Evolutionary conservation across 305 asterid species (phyloP), one percentile per base, ranked within the genome.

Genomic region (Lippia alba): DNA sequence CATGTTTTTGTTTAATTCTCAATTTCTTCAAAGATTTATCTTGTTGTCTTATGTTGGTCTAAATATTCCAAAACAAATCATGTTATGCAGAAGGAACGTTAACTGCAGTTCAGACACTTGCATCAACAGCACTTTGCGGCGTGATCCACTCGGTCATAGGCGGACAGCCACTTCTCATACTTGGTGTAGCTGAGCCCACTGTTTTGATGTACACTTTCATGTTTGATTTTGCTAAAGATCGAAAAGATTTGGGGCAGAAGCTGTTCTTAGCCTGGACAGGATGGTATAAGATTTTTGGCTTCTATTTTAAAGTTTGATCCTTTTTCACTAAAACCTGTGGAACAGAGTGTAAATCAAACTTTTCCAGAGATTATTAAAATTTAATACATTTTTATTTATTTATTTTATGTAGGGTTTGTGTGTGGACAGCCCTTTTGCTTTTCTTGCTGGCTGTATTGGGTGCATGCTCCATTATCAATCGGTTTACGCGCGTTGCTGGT

Each of bases 111-210:
- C 98, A 94, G 78, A 91, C 99, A 67, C 96, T 94, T 68, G 97
- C 87, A 67, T 94, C 99, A 40, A 94, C 99, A 8, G 96, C 99
- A 51, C 76, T 94, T 54, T 94, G 98, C 72, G 99, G 98, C 34
- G 76, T 94, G 39, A 88, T 94, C 79, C 99, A 94, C 83, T 87
- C 99, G n/a, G 67, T 94, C 71, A 5, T 90, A 34, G 99, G 99
- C 16, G 99, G 99, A 67, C 99, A 94, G 33, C 99, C 99, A 36
- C 88, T 94, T 33, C 92, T 94, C 56, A 92, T 94, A 78, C 87
- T 94, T 58, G 98, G 99, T n/a, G 99, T 94, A 55, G 99, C 99
- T 12, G 99, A 94, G 84, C 99, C 99, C 67, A 94, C 99, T 0
- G 97, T 92, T 59, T 75, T 94, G 61, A 94, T 94, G 99, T 94